Base-by-base conservation (phyloP, 306 rosid species). In the Cicer cuneatum region DNA sequence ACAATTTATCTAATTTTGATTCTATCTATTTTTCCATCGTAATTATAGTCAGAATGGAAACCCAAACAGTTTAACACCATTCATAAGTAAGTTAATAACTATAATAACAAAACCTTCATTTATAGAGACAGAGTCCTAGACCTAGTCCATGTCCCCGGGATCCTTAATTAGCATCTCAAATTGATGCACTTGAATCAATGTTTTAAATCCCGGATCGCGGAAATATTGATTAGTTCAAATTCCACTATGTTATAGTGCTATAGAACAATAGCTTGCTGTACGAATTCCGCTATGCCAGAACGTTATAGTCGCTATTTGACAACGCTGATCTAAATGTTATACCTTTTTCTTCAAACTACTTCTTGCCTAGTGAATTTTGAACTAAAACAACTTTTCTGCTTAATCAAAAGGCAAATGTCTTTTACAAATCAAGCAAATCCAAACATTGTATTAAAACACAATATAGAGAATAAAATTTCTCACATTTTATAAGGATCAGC, bases 401-500 rank as follows among this genome's bases (percentile, higher is more conserved):
- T 1, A 72, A 57, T 8, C 7, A 41, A 10, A 15, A 24, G 59
- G 5, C 1, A 68, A 69, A 40, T 59, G 48, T 8, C 19, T 14
- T 2, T 43, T 10, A 52, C 8, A 41, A 24, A 13, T 65, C 46
- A 66, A 54, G 14, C 39, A 66, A 56, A 76, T 76, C 45, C 11
- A 54, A 45, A 75, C 43, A 24, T 7, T 41, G 14, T 3, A 13
- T 11, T 14, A 21, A 53, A 53, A 29, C 35, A 61, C 43, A 11
- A 24, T 24, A 69, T 6, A 69, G 42, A 13, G 57, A 47, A 69
- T 37, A 13, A 10, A 59, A 33, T 5, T 46, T 24, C 96, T 86
- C 75, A 89, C 98, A 92, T 60, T 81, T 94, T 94, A 80, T 85
- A 92, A 6, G 99, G 78, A 90, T 90, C 97, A 42, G 99, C 96